A percentile compares a stretch with the other conserved stretches of the same genome.
Evolutionary conservation across 768 basidiomycete genomes (phyloP).

Genomic region (Kwoniella pini): DNA sequence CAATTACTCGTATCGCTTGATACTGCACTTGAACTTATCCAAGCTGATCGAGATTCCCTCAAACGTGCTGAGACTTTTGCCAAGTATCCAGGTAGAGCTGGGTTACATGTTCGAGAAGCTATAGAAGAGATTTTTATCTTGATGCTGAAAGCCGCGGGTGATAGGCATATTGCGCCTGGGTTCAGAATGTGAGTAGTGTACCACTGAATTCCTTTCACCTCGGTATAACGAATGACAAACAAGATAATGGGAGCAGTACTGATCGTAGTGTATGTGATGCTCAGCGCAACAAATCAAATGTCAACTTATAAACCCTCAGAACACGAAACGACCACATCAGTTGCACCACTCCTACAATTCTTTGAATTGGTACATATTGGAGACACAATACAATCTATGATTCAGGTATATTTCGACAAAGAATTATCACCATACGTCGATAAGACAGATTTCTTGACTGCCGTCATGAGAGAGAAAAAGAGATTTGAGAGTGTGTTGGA

Average conservation of each 20-base stretch:
- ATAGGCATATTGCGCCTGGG: constrained; percentile 75
- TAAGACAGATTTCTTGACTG: constrained; percentile 87
- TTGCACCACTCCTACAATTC: constrained; percentile 92
- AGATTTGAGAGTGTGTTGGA: constrained; percentile 88
- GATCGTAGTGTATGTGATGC: not conserved
- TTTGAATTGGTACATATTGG: constrained; percentile 97
- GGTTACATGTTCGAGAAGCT: constrained; percentile 82
- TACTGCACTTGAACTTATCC: constrained; percentile 84
- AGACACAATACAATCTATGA: constrained; percentile 95
- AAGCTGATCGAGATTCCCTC: constrained; percentile 83
- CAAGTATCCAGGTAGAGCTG: constrained; percentile 82
- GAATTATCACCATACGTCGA: constrained; percentile 88
- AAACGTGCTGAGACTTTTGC: constrained; percentile 91
- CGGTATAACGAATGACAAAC: too few species aligned
- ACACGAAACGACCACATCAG: constrained; percentile 74
- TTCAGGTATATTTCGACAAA: constrained; percentile 97
- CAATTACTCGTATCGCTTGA: constrained; percentile 91
- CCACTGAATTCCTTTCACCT: too few species aligned
- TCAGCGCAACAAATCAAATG: constrained; percentile 87
- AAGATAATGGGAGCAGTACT: too few species aligned
- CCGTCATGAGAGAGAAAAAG: constrained; percentile 94
- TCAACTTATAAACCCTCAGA: constrained; percentile 83
- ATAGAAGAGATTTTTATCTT: constrained; percentile 92
- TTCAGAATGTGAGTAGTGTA: constrained; percentile 65
- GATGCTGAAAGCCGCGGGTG: constrained; percentile 72